Base-by-base conservation (phyloP, 805 yeast genomes). In the Ogataea parapolymorpha region DNA sequence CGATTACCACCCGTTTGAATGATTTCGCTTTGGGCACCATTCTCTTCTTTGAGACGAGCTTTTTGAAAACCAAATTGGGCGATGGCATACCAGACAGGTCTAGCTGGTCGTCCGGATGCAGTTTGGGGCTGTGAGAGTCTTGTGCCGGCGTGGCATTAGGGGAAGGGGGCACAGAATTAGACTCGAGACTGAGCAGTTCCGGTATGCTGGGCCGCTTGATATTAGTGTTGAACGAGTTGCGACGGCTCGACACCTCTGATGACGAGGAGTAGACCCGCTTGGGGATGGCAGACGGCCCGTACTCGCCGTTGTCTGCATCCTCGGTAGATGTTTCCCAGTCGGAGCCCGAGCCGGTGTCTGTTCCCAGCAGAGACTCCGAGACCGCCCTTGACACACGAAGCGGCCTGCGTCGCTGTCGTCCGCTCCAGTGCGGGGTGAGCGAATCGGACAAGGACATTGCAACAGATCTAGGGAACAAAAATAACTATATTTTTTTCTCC, bases 11-110 rank as follows among this genome's bases (percentile, higher is more conserved):
- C 39, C 70, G 51, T 36, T 55, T 60, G 46, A 66, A 62, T 4
- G 68, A 59, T 32, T 62, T 61, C 42, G 59, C 42, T 39, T 63
- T 63, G 1, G 68, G 69, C n/a, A 54, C 51, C 30, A 61, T 35
- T 1, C 57, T 54, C 32, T 55, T 51, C 22, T 57, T 55, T 5
- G 61, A 48, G 5, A 55, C 48, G 14, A 59, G 50, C 37, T 57
- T 63, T 29, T 62, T 62, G 47, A 62, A 63, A 29, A 62, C 54
- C 13, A 55, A 39, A 28, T 47, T 49, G 10, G 58, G 57, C 9
- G 48, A 37, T 2, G 42, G 14, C 32, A 35, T 16, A 4, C 29
- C 36, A 6, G 35, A 12, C n/a, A 37, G 26, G 15, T 37, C 39
- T 7, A 27, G 17, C 10, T 38, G 42, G 32, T 45, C 42, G 5